Conservation (phyloP, 495 filamentous ascomycete species). For the Hypoxylon fragiforme region DNA sequence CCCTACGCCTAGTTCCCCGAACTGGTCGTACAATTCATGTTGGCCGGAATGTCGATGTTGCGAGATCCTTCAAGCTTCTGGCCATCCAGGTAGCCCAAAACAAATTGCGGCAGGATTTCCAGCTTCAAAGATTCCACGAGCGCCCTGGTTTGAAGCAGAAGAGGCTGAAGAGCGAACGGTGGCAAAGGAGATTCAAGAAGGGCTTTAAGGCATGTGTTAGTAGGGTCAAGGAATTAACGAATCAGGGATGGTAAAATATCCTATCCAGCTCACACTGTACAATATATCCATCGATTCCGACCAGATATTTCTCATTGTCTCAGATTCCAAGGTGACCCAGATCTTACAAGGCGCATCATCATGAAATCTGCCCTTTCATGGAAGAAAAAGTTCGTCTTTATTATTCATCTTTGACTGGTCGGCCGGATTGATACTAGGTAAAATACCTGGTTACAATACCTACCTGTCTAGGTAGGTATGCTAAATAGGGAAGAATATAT, state of each 20-base stretch:
- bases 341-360: too few relatives aligned
- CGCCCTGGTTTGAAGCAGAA: conserved; percentile 73
- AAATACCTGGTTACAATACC: too few relatives aligned
- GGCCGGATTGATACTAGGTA: background rate
- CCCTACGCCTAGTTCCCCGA: conserved; percentile 52
- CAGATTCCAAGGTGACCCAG: too few relatives aligned
- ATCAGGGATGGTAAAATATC: conserved; percentile 68
- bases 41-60: conserved; percentile 52
- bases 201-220: conserved; percentile 63
- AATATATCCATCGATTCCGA: conserved; percentile 7
- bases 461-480: too few relatives aligned
- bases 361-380: background rate
- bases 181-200: conserved; percentile 64
- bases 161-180: conserved; percentile 66
- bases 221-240: conserved; percentile 66
- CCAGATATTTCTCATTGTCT: background rate
- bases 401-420: background rate
- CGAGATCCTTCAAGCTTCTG: conserved; percentile 56
- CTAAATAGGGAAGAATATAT: too few relatives aligned
- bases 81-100: conserved; percentile 51
- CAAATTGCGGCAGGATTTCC: conserved; percentile 52
- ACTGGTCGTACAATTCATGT: conserved; percentile 64
- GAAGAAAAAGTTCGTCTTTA: background rate
- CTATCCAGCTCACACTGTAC: conserved; percentile 9
- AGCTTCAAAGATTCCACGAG: conserved; percentile 68